These are phyloP conservation scores for Afroboletus lepidellus DNA, from an alignment of 1,284 basidiomycete genomes.

Conservation along the genomic window DNA sequence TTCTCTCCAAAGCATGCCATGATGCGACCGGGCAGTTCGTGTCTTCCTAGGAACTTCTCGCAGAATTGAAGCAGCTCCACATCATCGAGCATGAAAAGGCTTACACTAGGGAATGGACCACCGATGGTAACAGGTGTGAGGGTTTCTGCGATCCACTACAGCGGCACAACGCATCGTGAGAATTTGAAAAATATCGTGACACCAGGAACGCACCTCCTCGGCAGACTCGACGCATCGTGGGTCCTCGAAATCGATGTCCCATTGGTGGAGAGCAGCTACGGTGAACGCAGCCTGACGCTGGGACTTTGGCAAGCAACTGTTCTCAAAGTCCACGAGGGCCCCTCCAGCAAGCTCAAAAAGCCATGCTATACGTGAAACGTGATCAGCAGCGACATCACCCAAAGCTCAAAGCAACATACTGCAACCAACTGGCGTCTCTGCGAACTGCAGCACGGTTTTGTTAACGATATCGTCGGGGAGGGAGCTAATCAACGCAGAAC, in stretches of 20 bases:
- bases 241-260: conserved; percentile 82
- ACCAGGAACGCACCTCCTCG: conserved; percentile 57
- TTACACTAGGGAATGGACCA: conserved; percentile 79
- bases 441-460: conserved; percentile 78
- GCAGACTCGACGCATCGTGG: conserved; percentile 75
- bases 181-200: neutral
- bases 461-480: conserved; percentile 85
- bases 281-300: conserved; percentile 78
- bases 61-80: conserved; percentile 17
- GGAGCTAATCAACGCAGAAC: conserved; percentile 73
- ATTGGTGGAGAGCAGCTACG: conserved; percentile 88
- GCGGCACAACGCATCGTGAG: neutral
- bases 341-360: conserved; percentile 87
- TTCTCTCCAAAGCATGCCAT: conserved; percentile 71
- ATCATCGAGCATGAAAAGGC: conserved; percentile 34
- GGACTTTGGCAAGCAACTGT: conserved; percentile 70
- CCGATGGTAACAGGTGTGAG: conserved; percentile 68
- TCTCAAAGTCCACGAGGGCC: conserved; percentile 70
- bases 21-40: conserved; percentile 60
- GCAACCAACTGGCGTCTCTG: conserved; percentile 80
- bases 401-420: conserved; percentile 52
- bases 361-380: conserved; percentile 59
- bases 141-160: conserved; percentile 74
- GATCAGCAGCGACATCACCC: neutral
- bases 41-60: conserved; percentile 72